Conservation (phyloP, 495 filamentous ascomycete species). For the Penicillium paradoxum region DNA sequence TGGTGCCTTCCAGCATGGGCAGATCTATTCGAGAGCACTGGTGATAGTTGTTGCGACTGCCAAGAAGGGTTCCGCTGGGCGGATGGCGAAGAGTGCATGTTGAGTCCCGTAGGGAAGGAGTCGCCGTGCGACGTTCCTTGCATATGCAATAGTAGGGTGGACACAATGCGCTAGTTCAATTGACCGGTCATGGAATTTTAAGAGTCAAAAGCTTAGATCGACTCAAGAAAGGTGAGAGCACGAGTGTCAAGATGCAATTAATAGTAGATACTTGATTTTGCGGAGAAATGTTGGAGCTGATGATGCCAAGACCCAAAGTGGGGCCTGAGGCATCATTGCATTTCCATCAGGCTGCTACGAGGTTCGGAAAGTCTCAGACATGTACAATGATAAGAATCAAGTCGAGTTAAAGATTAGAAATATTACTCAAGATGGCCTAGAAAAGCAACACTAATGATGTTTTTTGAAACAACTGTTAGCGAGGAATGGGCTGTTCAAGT, state of each 20-base stretch:
- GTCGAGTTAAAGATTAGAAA: neutral
- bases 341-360: neutral
- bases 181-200: neutral
- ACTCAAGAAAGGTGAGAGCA: neutral
- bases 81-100: slow-evolving; percentile 25
- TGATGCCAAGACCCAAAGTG: slow-evolving; percentile 12
- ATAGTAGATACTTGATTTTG: slow-evolving; percentile 2
- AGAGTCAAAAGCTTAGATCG: neutral
- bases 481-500: neutral
- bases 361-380: neutral
- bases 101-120: slow-evolving; percentile 20
- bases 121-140: slow-evolving; percentile 21
- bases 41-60: slow-evolving; percentile 27
- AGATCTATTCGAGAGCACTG: slow-evolving; percentile 16
- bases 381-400: neutral
- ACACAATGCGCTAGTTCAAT: neutral
- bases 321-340: slow-evolving; percentile 14
- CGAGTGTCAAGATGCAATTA: neutral
- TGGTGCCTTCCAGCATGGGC: slow-evolving; percentile 8
- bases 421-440: neutral
- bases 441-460: neutral
- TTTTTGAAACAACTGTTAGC: neutral
- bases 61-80: slow-evolving; percentile 29
- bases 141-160: neutral
- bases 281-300: slow-evolving; percentile 12